Evolutionary conservation across 164 flowering plant species (phyloP), one percentile per base, ranked within the genome.

Genomic region (Dillenia turbinata): DNA sequence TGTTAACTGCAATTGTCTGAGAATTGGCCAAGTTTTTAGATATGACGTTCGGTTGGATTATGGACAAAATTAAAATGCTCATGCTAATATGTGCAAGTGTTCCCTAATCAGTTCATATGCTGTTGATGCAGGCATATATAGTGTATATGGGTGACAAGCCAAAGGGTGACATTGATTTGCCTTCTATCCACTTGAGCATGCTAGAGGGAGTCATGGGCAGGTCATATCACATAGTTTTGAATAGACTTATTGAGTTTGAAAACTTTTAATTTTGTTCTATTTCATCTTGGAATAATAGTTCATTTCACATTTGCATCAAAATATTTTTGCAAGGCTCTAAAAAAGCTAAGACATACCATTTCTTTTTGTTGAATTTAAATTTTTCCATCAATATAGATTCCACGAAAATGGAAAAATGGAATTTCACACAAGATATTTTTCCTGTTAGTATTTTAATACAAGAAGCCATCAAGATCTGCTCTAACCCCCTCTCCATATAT

Each of bases 121-220:
- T 43, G 9, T 10, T 19, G 44, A 49, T 57, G 66, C 79, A 80
- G 87, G 63, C 54, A 9, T 77, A 80, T 61, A 66, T 83, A 51
- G 85, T 75, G 11, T 80, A 83, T 64, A 71, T 83, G 81, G 85
- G 87, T 49, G 73, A 73, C 11, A 70, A 45, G 19, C 77, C 79
- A 10, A 61, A 55, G 46, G 67, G 65, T 1, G 70, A 69, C 6
- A 44, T 66, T 40, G 60, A 69, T 3, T 58, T 73, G 5, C 49
- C 75, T 49, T 57, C 73, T 2, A 63, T 60, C 11, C 86, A 82
- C 69, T 44, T 51, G 8, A 54, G 59, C 65, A 73, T 81, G 68
- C 65, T 79, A 9, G 62, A 68, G 62, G 44, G 66, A 69, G 77
- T 64, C 56, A 10, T 74, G 15, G 79, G 73, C 54, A 77, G 73